Evolutionary conservation across 2,329 filamentous ascomycete species (phyloP).

Genomic region (Fusarium sp.): DNA sequence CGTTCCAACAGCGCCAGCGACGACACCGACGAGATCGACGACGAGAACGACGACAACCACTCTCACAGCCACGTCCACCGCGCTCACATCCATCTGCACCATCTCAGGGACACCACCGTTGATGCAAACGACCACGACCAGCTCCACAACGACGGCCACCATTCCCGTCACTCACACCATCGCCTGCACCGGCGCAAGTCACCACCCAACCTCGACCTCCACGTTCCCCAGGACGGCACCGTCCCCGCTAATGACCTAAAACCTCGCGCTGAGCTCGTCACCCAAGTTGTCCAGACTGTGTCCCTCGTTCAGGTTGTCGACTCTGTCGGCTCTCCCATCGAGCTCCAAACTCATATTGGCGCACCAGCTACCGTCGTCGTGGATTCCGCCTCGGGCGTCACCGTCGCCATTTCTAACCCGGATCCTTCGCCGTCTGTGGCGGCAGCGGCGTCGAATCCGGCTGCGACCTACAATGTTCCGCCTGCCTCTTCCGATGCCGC

Average conservation of each 20-base stretch:
- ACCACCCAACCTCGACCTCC: slow-evolving; percentile 25
- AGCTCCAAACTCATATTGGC: slow-evolving; percentile 55
- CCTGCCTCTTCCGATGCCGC: slow-evolving; percentile 26
- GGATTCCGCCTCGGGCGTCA: slow-evolving; percentile 50
- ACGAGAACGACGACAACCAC: neutral
- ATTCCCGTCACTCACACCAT: slow-evolving; percentile 34
- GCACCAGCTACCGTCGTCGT: slow-evolving; percentile 52
- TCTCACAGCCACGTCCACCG: slow-evolving; percentile 24
- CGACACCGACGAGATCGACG: slow-evolving; percentile 2
- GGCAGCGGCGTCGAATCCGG: slow-evolving; percentile 35
- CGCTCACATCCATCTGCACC: slow-evolving; percentile 32
- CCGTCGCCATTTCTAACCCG: slow-evolving; percentile 47
- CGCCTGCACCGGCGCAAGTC: slow-evolving; percentile 31
- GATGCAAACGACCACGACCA: slow-evolving; percentile 27
- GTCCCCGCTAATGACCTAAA: slow-evolving; percentile 30
- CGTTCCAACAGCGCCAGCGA: slow-evolving; percentile 20
- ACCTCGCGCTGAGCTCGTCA: slow-evolving; percentile 48
- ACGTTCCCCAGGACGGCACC: slow-evolving; percentile 37
- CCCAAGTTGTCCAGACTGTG: slow-evolving; percentile 63
- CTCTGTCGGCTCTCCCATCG: slow-evolving; percentile 56
- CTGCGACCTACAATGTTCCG: slow-evolving; percentile 36
- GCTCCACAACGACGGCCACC: slow-evolving; percentile 38
- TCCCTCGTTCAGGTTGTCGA: slow-evolving; percentile 66
- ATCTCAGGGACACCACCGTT: slow-evolving; percentile 7
- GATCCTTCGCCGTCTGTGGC: slow-evolving; percentile 37